Evolutionary conservation across 2,329 filamentous ascomycete genomes (phyloP), one percentile per base, ranked within the genome.

Genomic region (Claviceps africana): DNA sequence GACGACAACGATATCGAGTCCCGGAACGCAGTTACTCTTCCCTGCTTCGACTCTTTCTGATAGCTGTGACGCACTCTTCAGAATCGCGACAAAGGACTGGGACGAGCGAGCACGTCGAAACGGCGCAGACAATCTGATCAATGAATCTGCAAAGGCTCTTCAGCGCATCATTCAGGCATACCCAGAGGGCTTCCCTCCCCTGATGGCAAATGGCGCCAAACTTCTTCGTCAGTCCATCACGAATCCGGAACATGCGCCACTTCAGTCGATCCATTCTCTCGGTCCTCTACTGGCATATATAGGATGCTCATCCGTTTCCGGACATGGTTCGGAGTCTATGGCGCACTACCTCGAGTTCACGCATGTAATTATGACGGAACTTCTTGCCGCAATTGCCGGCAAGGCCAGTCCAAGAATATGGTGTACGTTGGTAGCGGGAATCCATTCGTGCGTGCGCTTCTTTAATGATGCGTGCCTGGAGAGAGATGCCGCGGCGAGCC

Each of bases 281-380:
- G 65, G 74, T 4, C 66, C 68, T 10, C 66, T 73, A 2, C 57
- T 81, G 2, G 72, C 72, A 3, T 74, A 71, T 51, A 65, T 79
- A 47, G 73, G 73, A 30, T 77, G 73, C 59, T 76, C 73, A 68
- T 1, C 56, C 53, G 2, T 54, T 46, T 9, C 53, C 13, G 45
- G 22, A 19, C n/a, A 40, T 37, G 46, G 58, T 3, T 56, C 57
- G 1, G 56, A 60, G 6, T 61, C 63, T 1, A 60, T 73, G n/a
- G 53, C 60, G 15, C 68, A 75, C 54, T 73, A 73, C 51, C 53
- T 74, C 11, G 66, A 64, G 6, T 64, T 73, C 19, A 58, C 67
- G 28, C 61, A 65, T 40, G 59, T 64, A 2, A 55, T 76, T 5
- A 48, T 65, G 25, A 48, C 60, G 47, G 62, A 70, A 56, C 56